phyloP scores from a whole-genome alignment of 495 filamentous ascomycete species.

The Chaetomium cochliodes region DNA sequence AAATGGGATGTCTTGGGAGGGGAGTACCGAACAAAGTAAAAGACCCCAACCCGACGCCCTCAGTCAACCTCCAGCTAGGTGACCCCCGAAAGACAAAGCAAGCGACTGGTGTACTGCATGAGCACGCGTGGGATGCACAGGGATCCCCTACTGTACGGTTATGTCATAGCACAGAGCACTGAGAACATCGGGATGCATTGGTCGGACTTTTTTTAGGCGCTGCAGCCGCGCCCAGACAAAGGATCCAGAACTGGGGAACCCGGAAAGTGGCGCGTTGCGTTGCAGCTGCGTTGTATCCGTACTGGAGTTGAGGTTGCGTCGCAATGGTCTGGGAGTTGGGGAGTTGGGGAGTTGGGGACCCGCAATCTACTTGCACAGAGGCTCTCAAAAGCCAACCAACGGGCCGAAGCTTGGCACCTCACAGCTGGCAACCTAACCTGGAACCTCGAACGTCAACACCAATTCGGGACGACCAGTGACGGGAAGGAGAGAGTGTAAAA shows the following conservation, averaged over 20 bases:
- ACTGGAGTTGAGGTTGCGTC: no score
- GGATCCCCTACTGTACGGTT: slow-evolving; percentile 10
- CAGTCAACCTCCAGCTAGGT: neutral
- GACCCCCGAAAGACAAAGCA: neutral
- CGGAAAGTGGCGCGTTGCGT: slow-evolving; percentile 6
- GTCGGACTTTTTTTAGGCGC: slow-evolving; percentile 17
- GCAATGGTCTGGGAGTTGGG: neutral
- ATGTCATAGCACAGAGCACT: slow-evolving; percentile 8
- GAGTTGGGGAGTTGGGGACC: no score
- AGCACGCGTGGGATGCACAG: neutral
- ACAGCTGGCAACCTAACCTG: no score
- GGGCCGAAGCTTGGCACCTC: neutral
- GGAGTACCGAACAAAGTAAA: neutral
- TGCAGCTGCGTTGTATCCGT: no score
- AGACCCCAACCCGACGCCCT: neutral
- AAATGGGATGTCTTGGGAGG: neutral
- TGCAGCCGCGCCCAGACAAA: neutral
- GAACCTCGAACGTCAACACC: no score
- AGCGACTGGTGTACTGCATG: neutral
- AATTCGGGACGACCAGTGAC: no score
- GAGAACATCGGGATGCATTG: neutral
- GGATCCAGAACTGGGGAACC: slow-evolving; percentile 9
- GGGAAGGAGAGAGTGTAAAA: no score
- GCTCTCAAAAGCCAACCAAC: neutral
- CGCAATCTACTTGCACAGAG: neutral